Base-by-base conservation (phyloP, 768 basidiomycete genomes). In the Jaapia argillacea region DNA sequence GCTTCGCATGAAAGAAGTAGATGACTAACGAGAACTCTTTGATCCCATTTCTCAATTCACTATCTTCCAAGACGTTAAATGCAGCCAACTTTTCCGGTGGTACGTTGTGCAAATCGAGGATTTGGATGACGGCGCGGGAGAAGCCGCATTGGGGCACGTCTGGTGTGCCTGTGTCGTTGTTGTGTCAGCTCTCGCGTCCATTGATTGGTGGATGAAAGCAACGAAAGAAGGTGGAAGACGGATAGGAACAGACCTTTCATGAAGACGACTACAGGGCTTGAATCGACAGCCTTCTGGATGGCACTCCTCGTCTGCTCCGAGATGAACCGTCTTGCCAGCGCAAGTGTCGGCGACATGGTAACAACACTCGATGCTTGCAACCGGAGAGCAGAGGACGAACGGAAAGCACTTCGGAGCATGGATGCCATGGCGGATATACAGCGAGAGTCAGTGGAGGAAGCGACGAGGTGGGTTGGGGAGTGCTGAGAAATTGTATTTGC, bases 11-110 rank as follows among this genome's bases (percentile, higher is more conserved):
- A 16, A 14, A 12, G 33, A 44, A 26, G 31, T 36, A 41, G 26
- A 41, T 26, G 13, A 79, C 91, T 57, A 52, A 97, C 93, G 90
- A 93, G 60, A 89, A 98, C 61, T 97, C 92, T 64, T 99, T 98
- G 59, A 98, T 94, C 3, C 79, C 77, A 52, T 56, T 77, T 48
- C 94, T 69, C 37, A 99, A 67, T 60, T 97, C 88, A 21, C 67
- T 57, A 58, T 98, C 94, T 54, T 74, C 84, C 43, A 99, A 66
- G 21, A 94, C 89, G 58, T 99, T 85, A 61, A 84, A 98, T 4
- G 91, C 84, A 68, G 82, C 75, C 57, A 97, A 60, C 64, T 92
- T 92, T 58, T 86, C 81, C 1, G 65, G 48, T 0, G 84, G 76
- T 0, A 97, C 89, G 21, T 81, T 80, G 35, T 93, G 84, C 28